Evolutionary conservation across 257 asterid genomes (phyloP), one percentile per base, ranked within the genome.

Genomic region (Gentiana dahurica): DNA sequence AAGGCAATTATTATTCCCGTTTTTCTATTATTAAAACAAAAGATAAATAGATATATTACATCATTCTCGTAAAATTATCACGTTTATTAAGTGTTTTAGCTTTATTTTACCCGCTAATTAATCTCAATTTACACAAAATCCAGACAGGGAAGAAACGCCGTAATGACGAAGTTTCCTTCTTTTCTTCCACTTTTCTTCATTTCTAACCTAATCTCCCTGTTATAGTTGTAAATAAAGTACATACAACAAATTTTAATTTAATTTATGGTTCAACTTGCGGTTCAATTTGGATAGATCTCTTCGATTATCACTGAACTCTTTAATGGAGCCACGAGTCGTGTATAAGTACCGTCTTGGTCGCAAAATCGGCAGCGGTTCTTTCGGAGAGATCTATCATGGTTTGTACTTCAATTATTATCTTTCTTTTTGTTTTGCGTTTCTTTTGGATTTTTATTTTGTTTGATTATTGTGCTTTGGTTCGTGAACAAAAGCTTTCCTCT

Each of bases 371-470:
- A 75, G 81, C 41, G 81, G 81, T 65, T 75, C 81, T 10, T 75
- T 75, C n/a, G 81, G 81, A 61, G 81, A 75, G 75, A 75, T 75
- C 71, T 75, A 68, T 63, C 67, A 71, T 45, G 78, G 81, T 75
- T 62, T 35, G 68, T 58, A 52, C 32, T 44, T 49, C 12, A 15
- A 12, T 2, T 43, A 8, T 34, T 6, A 5, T 41, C 24, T 41
- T 7, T 7, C 8, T 6, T 7, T 41, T 41, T 41, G 46, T 35
- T 32, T 24, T 24, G 24, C 32, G 11, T 10, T 45, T 47, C 7
- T 6, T 32, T 24, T 56, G 33, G 38, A 38, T 39, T 57, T 34
- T 34, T 41, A 10, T 48, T 35, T 61, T 41, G n/a, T 7, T 57
- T 41, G 24, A 41, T 44, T 5, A 36, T n/a, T 58, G 49, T 5